Conservation (phyloP, 2,329 filamentous ascomycete species). For the Teratosphaeria viscida region DNA sequence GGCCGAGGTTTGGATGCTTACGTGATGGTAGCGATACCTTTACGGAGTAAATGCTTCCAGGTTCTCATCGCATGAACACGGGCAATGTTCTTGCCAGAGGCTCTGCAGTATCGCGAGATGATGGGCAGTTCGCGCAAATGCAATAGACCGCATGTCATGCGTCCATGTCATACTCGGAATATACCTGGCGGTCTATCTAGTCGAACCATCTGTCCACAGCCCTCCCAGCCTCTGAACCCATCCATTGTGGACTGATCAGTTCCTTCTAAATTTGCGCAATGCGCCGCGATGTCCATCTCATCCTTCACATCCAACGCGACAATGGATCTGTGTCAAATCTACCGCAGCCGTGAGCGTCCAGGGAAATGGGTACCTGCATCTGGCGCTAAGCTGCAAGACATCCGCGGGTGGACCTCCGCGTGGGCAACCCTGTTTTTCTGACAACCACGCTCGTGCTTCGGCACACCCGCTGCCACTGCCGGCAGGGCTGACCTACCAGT, state of each 20-base stretch:
- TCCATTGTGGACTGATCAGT: too few relatives aligned
- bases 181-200: too few relatives aligned
- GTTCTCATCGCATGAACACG: too few relatives aligned
- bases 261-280: not conserved
- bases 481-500: not conserved
- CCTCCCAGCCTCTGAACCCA: too few relatives aligned
- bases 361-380: slow-evolving; percentile 7
- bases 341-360: not conserved
- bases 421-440: not conserved
- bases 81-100: not conserved
- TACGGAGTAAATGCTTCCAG: not conserved
- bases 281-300: not conserved
- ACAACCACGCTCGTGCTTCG: not conserved
- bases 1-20: not conserved
- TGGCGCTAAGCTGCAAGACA: slow-evolving; percentile 5
- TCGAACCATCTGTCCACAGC: too few relatives aligned
- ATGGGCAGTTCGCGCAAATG: too few relatives aligned
- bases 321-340: not conserved
- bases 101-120: too few relatives aligned
- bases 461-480: not conserved
- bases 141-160: too few relatives aligned
- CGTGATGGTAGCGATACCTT: not conserved
- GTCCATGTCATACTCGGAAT: too few relatives aligned
- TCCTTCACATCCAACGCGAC: not conserved
- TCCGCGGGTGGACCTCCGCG: not conserved